phyloP scores from a whole-genome alignment of 805 yeast species.

The Ogataea paradorogensis region DNA sequence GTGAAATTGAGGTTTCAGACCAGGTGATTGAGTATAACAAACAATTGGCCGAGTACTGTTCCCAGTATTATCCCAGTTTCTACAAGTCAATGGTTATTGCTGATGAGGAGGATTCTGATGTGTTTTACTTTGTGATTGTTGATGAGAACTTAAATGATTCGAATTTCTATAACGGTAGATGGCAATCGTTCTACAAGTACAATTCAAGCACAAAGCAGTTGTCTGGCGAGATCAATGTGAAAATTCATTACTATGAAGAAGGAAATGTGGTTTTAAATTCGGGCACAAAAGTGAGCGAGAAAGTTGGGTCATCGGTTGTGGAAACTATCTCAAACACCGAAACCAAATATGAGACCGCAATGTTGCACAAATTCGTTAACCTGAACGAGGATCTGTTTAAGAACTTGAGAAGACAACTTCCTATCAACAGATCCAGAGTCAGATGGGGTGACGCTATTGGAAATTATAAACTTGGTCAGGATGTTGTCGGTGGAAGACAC shows the following conservation, averaged over 20 bases:
- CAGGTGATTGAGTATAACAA: constrained; percentile 17
- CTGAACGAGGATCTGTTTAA: constrained; percentile 83
- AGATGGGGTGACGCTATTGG: constrained; percentile 96
- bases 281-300: constrained; percentile 32
- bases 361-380: constrained; percentile 61
- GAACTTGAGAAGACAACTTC: constrained; percentile 82
- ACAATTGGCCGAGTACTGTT: constrained; percentile 49
- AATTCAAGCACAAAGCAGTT: constrained; percentile 34
- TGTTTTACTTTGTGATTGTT: constrained; percentile 48
- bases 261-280: constrained; percentile 85
- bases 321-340: constrained; percentile 56
- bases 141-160: constrained; percentile 71
- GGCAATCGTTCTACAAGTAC: constrained; percentile 67
- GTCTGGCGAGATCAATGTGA: constrained; percentile 57
- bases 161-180: constrained; percentile 86
- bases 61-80: constrained; percentile 62
- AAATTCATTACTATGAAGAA: constrained; percentile 92
- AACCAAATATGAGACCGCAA: constrained; percentile 51
- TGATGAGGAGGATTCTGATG: constrained; percentile 33
- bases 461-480: constrained; percentile 81
- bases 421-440: constrained; percentile 85
- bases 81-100: constrained; percentile 46
- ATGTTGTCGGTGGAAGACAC: constrained; percentile 52
- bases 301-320: constrained; percentile 31
- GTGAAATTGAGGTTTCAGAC: constrained; percentile 21